Evolutionary conservation across 352 stramenopile genomes (phyloP).

Genomic region (Plasmopara viticola): DNA sequence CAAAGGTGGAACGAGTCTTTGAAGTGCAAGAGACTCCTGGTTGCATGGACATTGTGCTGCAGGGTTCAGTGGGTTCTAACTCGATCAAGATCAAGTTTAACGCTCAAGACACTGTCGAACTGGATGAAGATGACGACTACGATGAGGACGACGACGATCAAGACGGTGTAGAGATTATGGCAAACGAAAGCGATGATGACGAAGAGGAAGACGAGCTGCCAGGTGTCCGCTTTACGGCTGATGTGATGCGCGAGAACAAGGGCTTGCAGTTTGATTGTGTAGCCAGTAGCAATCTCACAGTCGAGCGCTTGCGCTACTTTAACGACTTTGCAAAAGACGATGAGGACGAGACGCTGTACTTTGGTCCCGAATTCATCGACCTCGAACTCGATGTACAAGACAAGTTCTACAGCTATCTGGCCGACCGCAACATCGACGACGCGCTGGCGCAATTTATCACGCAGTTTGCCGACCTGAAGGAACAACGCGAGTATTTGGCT

Average conservation of each 20-base stretch:
- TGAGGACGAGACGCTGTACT: constrained; percentile 66
- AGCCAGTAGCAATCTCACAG: constrained; percentile 71
- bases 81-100: constrained; percentile 77
- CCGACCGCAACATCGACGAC: constrained; percentile 74
- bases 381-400: constrained; percentile 83
- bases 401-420: constrained; percentile 73
- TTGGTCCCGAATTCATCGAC: constrained; percentile 75
- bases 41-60: constrained; percentile 63
- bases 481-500: constrained; percentile 78
- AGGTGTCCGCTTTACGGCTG: constrained; percentile 70
- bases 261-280: constrained; percentile 80
- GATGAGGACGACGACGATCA: constrained; percentile 44
- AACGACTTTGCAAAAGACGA: constrained; percentile 42
- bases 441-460: constrained; percentile 81
- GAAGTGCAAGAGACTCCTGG: constrained; percentile 47
- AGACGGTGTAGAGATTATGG: constrained; percentile 19
- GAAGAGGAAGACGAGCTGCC: constrained; percentile 63
- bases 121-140: constrained; percentile 55
- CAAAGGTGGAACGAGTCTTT: constrained; percentile 65
- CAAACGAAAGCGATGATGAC: constrained; percentile 49
- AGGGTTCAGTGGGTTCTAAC: constrained; percentile 44
- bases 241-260: constrained; percentile 63
- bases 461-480: constrained; percentile 78
- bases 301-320: constrained; percentile 72
- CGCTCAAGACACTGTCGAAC: constrained; percentile 62